A percentile compares a stretch with the other conserved stretches of the same genome.
Conservation (phyloP, 2,329 filamentous ascomycete genomes). For the Colletotrichum sansevieriae region DNA sequence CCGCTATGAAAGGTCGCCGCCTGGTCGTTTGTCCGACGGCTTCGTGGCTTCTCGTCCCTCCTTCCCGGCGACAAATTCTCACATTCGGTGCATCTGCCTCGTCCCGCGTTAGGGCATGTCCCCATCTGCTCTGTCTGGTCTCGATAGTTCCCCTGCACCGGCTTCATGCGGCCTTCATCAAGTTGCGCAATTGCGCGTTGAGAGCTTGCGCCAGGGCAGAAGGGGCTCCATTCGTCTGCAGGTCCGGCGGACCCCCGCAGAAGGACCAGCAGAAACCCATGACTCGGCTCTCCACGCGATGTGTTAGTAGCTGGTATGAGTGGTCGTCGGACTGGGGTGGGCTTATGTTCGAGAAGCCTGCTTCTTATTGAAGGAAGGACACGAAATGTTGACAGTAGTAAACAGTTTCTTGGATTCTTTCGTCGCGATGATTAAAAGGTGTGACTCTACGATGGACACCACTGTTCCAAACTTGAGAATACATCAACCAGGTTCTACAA, state of each 20-base stretch:
- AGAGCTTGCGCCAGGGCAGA: slow-evolving; percentile 23
- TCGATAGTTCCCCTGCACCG: slow-evolving; percentile 6
- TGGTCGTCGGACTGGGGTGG: background rate
- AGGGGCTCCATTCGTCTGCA: slow-evolving; percentile 35
- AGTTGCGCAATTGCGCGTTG: slow-evolving; percentile 34
- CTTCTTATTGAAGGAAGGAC: too few relatives aligned
- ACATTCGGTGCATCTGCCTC: background rate
- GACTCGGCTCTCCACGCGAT: slow-evolving; percentile 25
- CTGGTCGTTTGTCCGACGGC: background rate
- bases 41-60: slow-evolving; percentile 12
- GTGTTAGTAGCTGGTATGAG: background rate
- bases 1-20: background rate
- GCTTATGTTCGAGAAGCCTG: slow-evolving; percentile 35
- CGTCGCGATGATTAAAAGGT: too few relatives aligned
- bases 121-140: background rate
- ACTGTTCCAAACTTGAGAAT: too few relatives aligned
- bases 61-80: background rate
- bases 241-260: slow-evolving; percentile 39
- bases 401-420: too few relatives aligned
- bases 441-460: too few relatives aligned
- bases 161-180: slow-evolving; percentile 32
- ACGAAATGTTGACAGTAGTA: too few relatives aligned
- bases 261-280: slow-evolving; percentile 17
- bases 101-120: slow-evolving; percentile 33
- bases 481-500: too few relatives aligned